These are phyloP conservation scores for Adiantum capillusveneris DNA, from an alignment of 75 land plant genomes.

Conservation along the genomic window DNA sequence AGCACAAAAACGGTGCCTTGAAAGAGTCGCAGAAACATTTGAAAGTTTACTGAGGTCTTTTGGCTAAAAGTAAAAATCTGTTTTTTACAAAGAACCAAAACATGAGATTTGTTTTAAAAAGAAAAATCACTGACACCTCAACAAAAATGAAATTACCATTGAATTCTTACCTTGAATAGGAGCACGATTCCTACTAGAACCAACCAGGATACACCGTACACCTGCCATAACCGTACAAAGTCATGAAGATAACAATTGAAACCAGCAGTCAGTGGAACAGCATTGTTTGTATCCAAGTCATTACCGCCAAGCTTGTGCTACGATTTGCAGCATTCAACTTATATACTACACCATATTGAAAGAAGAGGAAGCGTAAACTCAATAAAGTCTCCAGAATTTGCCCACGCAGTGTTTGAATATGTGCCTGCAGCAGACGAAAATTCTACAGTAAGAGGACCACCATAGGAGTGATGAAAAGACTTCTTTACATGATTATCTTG, in stretches of 20 bases:
- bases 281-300: background rate
- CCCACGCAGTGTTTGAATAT: slow-evolving; percentile 60
- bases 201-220: slow-evolving; percentile 75
- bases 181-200: slow-evolving; percentile 61
- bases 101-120: background rate
- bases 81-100: background rate
- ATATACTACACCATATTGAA: slow-evolving; percentile 95
- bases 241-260: too few species aligned
- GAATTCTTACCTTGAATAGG: slow-evolving; percentile 92
- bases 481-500: background rate
- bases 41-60: slow-evolving; percentile 78
- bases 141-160: background rate
- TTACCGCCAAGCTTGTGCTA: slow-evolving; percentile 36
- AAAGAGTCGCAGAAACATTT: slow-evolving; percentile 66
- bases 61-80: slow-evolving; percentile 93
- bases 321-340: slow-evolving; percentile 39
- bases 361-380: slow-evolving; percentile 78
- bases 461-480: background rate
- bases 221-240: slow-evolving; percentile 45
- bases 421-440: slow-evolving; percentile 41
- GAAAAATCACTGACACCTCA: background rate
- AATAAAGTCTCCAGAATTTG: slow-evolving; percentile 67
- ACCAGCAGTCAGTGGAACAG: background rate
- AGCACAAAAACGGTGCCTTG: slow-evolving; percentile 70
- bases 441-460: background rate